Evolutionary conservation across 2,329 filamentous ascomycete species (phyloP), one percentile per base, ranked within the genome.

Genomic region (Colletotrichum spinosum): DNA sequence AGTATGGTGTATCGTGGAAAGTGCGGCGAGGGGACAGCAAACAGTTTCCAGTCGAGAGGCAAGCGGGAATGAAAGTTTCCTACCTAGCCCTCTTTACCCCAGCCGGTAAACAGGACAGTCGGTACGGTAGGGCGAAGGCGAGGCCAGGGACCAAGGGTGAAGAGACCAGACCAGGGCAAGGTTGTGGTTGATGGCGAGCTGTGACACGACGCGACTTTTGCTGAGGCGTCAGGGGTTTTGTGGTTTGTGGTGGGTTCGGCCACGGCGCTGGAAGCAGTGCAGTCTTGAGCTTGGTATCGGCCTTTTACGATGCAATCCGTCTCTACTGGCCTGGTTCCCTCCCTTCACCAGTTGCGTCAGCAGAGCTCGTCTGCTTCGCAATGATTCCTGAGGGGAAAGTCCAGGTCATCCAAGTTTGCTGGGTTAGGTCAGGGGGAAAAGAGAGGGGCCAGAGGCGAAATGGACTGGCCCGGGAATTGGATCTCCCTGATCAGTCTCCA

Each of bases 401-500:
- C 25, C 25, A 25, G 25, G 25, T 25, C 25, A 25, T 25, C 25
- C 25, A 44, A 33, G 17, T 41, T 34, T 37, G 46, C 35, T 44
- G 34, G 45, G 39, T 45, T 50, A 39, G 45, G 37, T 33, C 44
- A 37, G 17, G 38, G 17, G 49, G 7, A 46, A n/a, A 39, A 25
- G 33, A 44, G 46, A 38, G 46, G 53, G 59, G 57, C 42, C 42
- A 38, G 52, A 50, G 48, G 55, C 48, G 41, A 49, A 44, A 46
- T 8, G 44, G 38, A 41, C 38, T 34, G 52, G 45, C 46, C 62
- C 42, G 44, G 50, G 55, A 48, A 58, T 50, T 51, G 50, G 46
- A 53, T 65, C 51, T 61, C 57, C 52, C 12, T 48, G 58, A 56
- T 53, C 58, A 62, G 48, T 57, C 62, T 65, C 62, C 63, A 66